Base-by-base conservation (phyloP, 768 basidiomycete genomes). In the Boletus huronensis region DNA sequence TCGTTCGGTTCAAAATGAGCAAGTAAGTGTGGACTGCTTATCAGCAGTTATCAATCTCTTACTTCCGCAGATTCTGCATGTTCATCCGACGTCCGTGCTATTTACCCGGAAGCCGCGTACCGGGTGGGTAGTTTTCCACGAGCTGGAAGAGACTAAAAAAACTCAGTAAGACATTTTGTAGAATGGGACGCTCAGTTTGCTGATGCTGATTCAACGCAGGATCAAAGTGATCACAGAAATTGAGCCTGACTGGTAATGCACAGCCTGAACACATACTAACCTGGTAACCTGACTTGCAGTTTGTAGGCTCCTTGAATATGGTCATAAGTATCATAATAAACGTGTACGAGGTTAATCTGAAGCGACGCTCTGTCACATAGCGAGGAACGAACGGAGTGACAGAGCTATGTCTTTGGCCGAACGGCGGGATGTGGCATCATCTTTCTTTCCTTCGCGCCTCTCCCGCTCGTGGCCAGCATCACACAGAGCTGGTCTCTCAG, bases 141-240 rank as follows among this genome's bases (percentile, higher is more conserved):
- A 98, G 68, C 85, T 97, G 75, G 88, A 98, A 64, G 96, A 98
- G 71, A 98, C 97, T 0, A 95, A 93, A 60, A 97, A 94, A 67
- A 86, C 85, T 39, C 95, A 91, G 90, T 91, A 62, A 63, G 89
- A 69, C 40, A 23, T 19, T 26, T 26, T 35, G 2, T 23, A 35
- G 31, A 13, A n/a, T 35, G 9, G 7, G 11, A 23, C 23, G 6
- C n/a, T 8, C 40, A n/a, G 26, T n/a, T 46, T 50, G 52, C 55
- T 70, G 49, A 60, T 41, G 17, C 23, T 47, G 26, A 50, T 25
- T 14, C 13, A 10, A 34, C 16, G 4, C 55, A 93, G 97, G 67
- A 97, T 99, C 65, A 83, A 90, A 23, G 87, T 98, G 59, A 69
- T 98, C 32, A 97, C 96, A 1, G 93, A 95, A 63, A 91, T 98